These are phyloP conservation scores for Litchi chinensis DNA, from an alignment of 345 rosid species.

Conservation along the genomic window DNA sequence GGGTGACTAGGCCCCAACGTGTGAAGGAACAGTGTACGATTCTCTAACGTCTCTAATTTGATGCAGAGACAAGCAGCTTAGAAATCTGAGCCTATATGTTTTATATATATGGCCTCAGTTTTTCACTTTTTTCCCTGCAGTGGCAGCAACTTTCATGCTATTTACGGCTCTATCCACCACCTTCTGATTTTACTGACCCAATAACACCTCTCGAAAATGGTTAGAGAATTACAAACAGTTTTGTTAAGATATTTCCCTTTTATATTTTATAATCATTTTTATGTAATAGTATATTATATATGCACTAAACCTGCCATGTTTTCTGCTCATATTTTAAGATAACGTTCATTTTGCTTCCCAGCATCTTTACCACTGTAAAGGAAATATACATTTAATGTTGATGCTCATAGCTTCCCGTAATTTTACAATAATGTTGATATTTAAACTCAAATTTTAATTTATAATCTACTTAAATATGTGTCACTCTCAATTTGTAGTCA, in stretches of 20 bases:
- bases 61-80: conserved; percentile 24
- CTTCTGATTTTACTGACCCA: background rate
- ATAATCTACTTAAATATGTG: too few species aligned
- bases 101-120: background rate
- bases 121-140: background rate
- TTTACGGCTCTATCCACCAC: background rate
- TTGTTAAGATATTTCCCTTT: too few species aligned
- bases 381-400: background rate
- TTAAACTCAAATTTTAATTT: too few species aligned
- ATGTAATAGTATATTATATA: too few species aligned
- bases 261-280: background rate
- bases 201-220: background rate
- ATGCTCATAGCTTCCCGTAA: background rate
- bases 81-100: background rate
- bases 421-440: too few species aligned
- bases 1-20: conserved; percentile 20
- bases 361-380: background rate
- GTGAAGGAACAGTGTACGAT: conserved; percentile 18
- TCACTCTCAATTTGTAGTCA: too few species aligned
- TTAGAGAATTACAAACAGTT: too few species aligned
- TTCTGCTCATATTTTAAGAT: background rate
- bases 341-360: background rate
- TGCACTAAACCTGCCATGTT: background rate
- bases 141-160: conserved; percentile 5
- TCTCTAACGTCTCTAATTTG: conserved; percentile 33